Evolutionary conservation across 2,329 filamentous ascomycete genomes (phyloP), one percentile per base, ranked within the genome.

Genomic region (Ophiostoma piceae): DNA sequence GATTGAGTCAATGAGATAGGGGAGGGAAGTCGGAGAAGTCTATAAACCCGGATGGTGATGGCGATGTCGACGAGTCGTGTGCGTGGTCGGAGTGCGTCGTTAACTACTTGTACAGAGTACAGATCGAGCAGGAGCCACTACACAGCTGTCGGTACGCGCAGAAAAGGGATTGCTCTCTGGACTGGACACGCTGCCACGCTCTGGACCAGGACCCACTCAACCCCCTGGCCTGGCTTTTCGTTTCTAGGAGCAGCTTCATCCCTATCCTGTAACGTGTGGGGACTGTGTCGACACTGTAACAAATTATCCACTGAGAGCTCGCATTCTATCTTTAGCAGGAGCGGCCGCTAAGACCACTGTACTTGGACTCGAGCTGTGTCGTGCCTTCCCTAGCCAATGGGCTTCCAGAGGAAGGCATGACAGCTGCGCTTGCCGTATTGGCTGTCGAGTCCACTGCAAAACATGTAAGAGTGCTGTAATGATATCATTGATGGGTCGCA

Each of bases 141-240:
- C 47, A 51, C 47, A 60, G 54, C 22, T 29, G 57, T 35, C 57
- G 26, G 3, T 11, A 19, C 60, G 60, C 54, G 60, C 60, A 67
- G 68, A 71, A 72, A 70, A 67, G 67, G 67, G 72, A 70, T 64
- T 51, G 67, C 64, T 67, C 32, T 71, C 68, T 70, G 69, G 66
- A 65, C 69, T 71, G 71, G 72, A 72, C 71, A 72, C 71, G 70
- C 71, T 72, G 51, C 64, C 69, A 67, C 67, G 66, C 60, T 65
- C 64, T 43, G 41, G 32, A 26, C 32, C n/a, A 9, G 22, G n/a
- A 12, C 35, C 16, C 51, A 65, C 62, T 65, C 62, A 39, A 65
- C 19, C 35, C 62, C 62, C 62, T 39, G n/a, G 32, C 11, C 16
- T 65, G 19, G 51, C 51, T 57, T 57, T 57, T 57, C 51, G 43